Evolutionary conservation across 108 stramenopile species (phyloP).

Genomic region (Aurantiochytrium sp.): DNA sequence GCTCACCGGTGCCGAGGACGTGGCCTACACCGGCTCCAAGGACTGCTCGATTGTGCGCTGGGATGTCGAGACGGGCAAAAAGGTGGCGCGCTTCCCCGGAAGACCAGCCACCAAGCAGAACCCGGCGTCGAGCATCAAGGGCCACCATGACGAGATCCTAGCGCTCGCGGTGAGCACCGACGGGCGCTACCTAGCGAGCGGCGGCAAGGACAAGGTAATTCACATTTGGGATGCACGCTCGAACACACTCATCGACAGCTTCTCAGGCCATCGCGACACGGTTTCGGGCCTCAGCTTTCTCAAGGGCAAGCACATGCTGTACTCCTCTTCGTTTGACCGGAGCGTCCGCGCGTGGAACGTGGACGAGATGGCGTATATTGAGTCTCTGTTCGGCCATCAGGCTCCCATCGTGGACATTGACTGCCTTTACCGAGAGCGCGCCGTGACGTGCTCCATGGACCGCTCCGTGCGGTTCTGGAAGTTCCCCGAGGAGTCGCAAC

Average conservation of each 20-base stretch:
- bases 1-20: constrained; percentile 59
- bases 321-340: constrained; percentile 84
- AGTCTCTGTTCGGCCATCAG: constrained; percentile 97
- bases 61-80: constrained; percentile 74
- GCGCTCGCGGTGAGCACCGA: constrained; percentile 83
- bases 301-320: constrained; percentile 74
- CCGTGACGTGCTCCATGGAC: constrained; percentile 78
- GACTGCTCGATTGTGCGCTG: constrained; percentile 84
- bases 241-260: constrained; percentile 52
- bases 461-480: constrained; percentile 93
- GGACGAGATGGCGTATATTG: constrained; percentile 55
- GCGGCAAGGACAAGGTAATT: constrained; percentile 78
- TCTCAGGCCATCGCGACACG: constrained; percentile 75
- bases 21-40: constrained; percentile 77
- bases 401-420: constrained; percentile 75
- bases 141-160: constrained; percentile 76
- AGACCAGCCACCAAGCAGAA: constrained; percentile 6
- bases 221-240: constrained; percentile 73
- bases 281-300: constrained; percentile 68
- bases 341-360: constrained; percentile 59
- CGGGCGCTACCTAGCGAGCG: constrained; percentile 80
- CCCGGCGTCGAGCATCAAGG: not conserved
- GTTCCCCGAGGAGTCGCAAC: constrained; percentile 88
- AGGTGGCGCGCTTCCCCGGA: constrained; percentile 29
- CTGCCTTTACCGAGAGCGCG: constrained; percentile 63